A percentile compares a stretch with the other conserved stretches of the same genome.
phyloP scores from a whole-genome alignment of 2,329 filamentous ascomycete species.

The Ascosphaera aggregata region DNA sequence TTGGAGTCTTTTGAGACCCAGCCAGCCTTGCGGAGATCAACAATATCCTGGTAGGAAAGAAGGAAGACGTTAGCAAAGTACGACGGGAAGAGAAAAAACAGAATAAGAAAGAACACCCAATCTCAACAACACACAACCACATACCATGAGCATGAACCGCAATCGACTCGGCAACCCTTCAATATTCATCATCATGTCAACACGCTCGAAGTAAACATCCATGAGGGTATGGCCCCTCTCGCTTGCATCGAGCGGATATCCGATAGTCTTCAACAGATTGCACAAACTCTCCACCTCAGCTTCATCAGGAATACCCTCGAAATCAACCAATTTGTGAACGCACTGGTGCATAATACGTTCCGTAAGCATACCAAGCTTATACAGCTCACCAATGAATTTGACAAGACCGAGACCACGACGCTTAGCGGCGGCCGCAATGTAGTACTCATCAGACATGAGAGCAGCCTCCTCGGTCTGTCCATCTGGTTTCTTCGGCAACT shows the following conservation, averaged over 20 bases:
- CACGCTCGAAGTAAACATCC: slow-evolving; percentile 82
- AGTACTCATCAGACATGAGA: slow-evolving; percentile 92
- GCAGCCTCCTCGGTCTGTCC: slow-evolving; percentile 47
- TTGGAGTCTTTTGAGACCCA: slow-evolving; percentile 77
- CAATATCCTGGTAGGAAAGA: slow-evolving; percentile 35
- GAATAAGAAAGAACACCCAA: slow-evolving; percentile 3
- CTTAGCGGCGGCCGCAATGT: slow-evolving; percentile 79
- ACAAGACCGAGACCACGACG: slow-evolving; percentile 91
- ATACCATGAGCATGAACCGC: slow-evolving; percentile 76
- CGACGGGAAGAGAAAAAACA: background rate
- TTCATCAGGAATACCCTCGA: slow-evolving; percentile 79
- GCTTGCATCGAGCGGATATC: slow-evolving; percentile 58
- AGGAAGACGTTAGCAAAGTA: slow-evolving; percentile 3
- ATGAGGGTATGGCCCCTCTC: slow-evolving; percentile 74
- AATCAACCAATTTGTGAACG: slow-evolving; percentile 91
- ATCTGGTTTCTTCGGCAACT: slow-evolving; percentile 57
- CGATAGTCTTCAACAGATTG: slow-evolving; percentile 80
- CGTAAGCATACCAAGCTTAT: slow-evolving; percentile 96
- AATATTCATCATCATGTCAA: slow-evolving; percentile 57
- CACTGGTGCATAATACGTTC: slow-evolving; percentile 99
- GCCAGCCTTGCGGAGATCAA: slow-evolving; percentile 53
- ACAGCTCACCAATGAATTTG: slow-evolving; percentile 97
- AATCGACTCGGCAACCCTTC: slow-evolving; percentile 68
- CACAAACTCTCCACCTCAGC: slow-evolving; percentile 89
- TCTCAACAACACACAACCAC: slow-evolving; percentile 3